phyloP scores from a whole-genome alignment of 2,329 filamentous ascomycete species.

The Hymenoscyphus fructigenus region DNA sequence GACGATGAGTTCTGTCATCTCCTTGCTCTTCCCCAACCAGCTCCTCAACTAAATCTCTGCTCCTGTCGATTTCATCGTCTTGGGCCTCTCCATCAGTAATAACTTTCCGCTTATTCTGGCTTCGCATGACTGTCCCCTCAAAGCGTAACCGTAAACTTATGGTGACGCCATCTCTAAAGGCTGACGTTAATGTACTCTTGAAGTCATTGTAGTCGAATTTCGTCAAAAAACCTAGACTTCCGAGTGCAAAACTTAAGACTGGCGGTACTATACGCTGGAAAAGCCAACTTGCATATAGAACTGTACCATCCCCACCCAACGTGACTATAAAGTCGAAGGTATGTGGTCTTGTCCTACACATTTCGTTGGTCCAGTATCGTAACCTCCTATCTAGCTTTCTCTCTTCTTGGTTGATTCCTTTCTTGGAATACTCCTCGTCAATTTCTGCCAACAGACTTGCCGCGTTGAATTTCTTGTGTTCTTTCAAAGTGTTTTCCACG shows the following conservation, averaged over 20 bases:
- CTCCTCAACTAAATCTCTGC: slow-evolving; percentile 80
- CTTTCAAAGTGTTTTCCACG: slow-evolving; percentile 73
- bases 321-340: slow-evolving; percentile 93
- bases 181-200: slow-evolving; percentile 63
- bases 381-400: slow-evolving; percentile 48
- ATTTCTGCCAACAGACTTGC: slow-evolving; percentile 65
- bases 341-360: slow-evolving; percentile 77
- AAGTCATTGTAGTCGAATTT: slow-evolving; percentile 91
- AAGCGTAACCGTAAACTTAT: slow-evolving; percentile 87
- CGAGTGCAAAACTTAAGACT: slow-evolving; percentile 85
- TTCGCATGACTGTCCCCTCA: slow-evolving; percentile 91
- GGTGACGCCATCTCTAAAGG: slow-evolving; percentile 81
- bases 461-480: slow-evolving; percentile 72
- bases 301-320: slow-evolving; percentile 92
- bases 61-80: slow-evolving; percentile 40
- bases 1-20: slow-evolving; percentile 79
- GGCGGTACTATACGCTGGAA: slow-evolving; percentile 95
- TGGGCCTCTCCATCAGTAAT: slow-evolving; percentile 34
- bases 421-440: slow-evolving; percentile 41
- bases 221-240: slow-evolving; percentile 90
- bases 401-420: slow-evolving; percentile 32
- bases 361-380: slow-evolving; percentile 78
- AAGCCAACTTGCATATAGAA: slow-evolving; percentile 93
- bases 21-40: slow-evolving; percentile 83
- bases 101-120: slow-evolving; percentile 48